Conservation (phyloP, 2,329 filamentous ascomycete genomes). For the Exophiala sp. region DNA sequence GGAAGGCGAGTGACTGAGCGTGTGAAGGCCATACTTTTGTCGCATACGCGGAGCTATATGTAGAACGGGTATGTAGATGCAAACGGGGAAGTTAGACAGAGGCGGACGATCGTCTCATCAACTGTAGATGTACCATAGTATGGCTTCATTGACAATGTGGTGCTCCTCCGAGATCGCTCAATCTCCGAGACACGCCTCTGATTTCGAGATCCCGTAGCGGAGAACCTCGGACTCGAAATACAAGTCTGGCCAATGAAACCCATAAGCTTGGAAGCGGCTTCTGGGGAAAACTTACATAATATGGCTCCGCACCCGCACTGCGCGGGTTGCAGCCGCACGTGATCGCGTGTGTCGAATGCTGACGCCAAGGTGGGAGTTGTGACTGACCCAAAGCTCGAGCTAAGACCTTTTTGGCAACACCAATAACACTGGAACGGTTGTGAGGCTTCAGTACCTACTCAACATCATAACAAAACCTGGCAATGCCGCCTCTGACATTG, state of each 20-base stretch:
- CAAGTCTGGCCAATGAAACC: background rate
- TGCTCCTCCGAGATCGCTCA: constrained; percentile 20
- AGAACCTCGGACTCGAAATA: constrained; percentile 10
- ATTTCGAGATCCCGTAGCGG: constrained; percentile 13
- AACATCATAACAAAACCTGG: background rate
- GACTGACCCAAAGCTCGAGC: background rate
- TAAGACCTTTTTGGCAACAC: constrained; percentile 4
- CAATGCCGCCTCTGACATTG: background rate
- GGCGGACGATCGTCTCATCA: too few relatives aligned
- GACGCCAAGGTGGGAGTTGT: background rate
- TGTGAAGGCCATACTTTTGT: constrained; percentile 13
- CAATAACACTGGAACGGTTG: constrained; percentile 1
- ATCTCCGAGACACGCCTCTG: constrained; percentile 4
- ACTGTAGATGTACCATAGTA: too few relatives aligned
- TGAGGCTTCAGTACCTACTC: background rate
- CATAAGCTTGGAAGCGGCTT: background rate
- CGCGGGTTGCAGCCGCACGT: background rate
- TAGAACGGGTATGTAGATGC: too few relatives aligned
- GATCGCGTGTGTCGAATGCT: background rate
- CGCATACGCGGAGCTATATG: too few relatives aligned
- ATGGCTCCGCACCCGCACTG: background rate
- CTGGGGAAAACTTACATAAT: too few relatives aligned
- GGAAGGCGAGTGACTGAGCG: constrained; percentile 1
- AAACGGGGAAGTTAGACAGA: too few relatives aligned
- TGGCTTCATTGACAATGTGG: background rate